Evolutionary conservation across 192 early-diverging fungal genomes (phyloP).

Genomic region (Coemansia sp.): DNA sequence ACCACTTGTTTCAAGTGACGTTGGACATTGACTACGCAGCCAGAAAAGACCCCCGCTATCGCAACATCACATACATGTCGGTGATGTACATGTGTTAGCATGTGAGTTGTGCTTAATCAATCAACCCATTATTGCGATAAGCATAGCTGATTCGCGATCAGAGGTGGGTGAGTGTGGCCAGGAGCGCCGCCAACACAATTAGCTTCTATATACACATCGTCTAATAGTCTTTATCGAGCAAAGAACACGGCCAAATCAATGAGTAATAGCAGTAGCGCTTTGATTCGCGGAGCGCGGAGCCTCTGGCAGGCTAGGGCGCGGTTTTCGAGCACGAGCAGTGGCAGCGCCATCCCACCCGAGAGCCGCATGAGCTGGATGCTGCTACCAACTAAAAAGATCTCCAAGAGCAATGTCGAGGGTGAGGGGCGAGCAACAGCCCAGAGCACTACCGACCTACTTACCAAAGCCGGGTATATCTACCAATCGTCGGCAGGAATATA

Average conservation of each 20-base stretch:
- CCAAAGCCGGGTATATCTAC: conserved; percentile 56
- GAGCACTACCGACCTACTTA: conserved; percentile 34
- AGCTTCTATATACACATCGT: not conserved
- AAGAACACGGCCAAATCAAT: not conserved
- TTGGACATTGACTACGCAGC: not conserved
- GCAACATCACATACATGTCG: not conserved
- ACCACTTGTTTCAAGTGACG: not conserved
- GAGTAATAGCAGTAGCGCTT: not conserved
- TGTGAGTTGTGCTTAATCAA: not conserved
- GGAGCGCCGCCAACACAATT: not conserved
- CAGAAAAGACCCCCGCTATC: not conserved
- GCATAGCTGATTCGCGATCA: not conserved
- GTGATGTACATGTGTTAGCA: not conserved
- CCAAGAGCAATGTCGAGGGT: conserved; percentile 2
- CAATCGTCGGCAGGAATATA: conserved; percentile 87
- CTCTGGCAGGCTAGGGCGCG: conserved; percentile 3
- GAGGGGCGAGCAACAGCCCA: not conserved
- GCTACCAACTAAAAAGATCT: conserved; percentile 43
- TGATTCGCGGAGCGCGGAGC: conserved; percentile 2
- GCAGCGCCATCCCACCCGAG: conserved; percentile 15
- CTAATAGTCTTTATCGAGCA: not conserved
- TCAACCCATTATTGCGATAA: not conserved
- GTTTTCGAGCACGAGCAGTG: not conserved
- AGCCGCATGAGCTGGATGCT: conserved; percentile 51
- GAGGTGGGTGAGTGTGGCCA: not conserved